phyloP scores from a whole-genome alignment of 2,329 filamentous ascomycete species.

The Myriangium duriaei region DNA sequence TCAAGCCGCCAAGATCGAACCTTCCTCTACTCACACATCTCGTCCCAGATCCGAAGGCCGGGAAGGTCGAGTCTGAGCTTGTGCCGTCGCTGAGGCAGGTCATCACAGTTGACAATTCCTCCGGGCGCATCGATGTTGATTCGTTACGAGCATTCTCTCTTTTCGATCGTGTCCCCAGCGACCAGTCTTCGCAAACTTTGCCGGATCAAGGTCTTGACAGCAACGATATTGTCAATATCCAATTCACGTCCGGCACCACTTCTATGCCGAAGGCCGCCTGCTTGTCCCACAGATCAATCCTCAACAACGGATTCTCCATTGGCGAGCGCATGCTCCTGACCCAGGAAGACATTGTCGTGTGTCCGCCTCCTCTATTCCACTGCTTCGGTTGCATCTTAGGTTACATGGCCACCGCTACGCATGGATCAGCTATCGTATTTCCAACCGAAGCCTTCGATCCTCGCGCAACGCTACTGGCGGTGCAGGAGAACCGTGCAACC shows the following conservation, averaged over 20 bases:
- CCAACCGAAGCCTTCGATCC: conserved; percentile 81
- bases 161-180: conserved; percentile 34
- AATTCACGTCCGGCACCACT: conserved; percentile 95
- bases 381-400: conserved; percentile 88
- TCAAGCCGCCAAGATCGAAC: conserved; percentile 49
- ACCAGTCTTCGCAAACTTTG: conserved; percentile 28
- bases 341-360: conserved; percentile 54
- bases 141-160: conserved; percentile 31
- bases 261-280: conserved; percentile 78
- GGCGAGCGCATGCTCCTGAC: conserved; percentile 73
- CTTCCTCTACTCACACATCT: conserved; percentile 44
- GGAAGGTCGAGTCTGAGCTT: conserved; percentile 38
- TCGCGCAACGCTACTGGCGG: conserved; percentile 50
- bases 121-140: conserved; percentile 37
- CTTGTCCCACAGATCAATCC: conserved; percentile 69
- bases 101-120: conserved; percentile 68
- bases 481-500: conserved; percentile 51
- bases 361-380: conserved; percentile 46
- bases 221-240: conserved; percentile 77
- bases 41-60: conserved; percentile 33
- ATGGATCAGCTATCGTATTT: conserved; percentile 70
- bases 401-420: conserved; percentile 90
- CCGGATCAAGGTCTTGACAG: conserved; percentile 38
- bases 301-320: conserved; percentile 85
- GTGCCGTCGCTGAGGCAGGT: conserved; percentile 61